Conservation (phyloP, 768 basidiomycete genomes). For the Collybia nuda region DNA sequence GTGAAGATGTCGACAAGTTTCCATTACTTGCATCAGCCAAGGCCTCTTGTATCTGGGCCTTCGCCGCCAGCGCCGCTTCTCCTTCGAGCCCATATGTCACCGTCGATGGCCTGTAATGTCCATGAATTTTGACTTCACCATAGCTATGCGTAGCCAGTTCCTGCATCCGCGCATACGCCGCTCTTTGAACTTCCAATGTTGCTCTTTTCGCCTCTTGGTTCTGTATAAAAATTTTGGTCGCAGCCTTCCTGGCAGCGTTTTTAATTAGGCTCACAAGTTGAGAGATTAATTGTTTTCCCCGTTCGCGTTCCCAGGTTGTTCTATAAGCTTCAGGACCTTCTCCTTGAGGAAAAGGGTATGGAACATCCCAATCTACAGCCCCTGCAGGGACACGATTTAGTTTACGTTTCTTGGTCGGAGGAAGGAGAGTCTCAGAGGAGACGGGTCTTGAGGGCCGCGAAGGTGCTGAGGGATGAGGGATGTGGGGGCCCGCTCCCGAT, state of each 20-base stretch:
- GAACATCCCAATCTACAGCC: slow-evolving; percentile 80
- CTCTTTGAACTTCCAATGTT: slow-evolving; percentile 9
- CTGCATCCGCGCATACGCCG: background rate
- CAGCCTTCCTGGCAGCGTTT: slow-evolving; percentile 59
- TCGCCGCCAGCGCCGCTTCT: slow-evolving; percentile 9
- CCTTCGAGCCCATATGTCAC: slow-evolving; percentile 26
- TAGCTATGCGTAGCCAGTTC: background rate
- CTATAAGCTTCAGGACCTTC: slow-evolving; percentile 71
- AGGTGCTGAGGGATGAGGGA: slow-evolving; percentile 3
- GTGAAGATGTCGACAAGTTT: background rate
- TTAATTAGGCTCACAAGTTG: slow-evolving; percentile 65
- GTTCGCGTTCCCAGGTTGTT: slow-evolving; percentile 62
- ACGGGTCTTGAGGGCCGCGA: slow-evolving; percentile 11
- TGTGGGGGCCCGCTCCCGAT: slow-evolving; percentile 21
- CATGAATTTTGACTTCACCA: slow-evolving; percentile 19
- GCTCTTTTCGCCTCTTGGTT: slow-evolving; percentile 15
- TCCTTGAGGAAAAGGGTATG: slow-evolving; percentile 71
- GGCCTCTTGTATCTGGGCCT: slow-evolving; percentile 17
- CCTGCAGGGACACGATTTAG: slow-evolving; percentile 73
- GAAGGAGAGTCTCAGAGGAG: slow-evolving; percentile 15
- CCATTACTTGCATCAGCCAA: slow-evolving; percentile 21
- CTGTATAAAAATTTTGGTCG: slow-evolving; percentile 47
- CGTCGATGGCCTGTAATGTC: slow-evolving; percentile 32
- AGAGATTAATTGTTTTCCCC: slow-evolving; percentile 58
- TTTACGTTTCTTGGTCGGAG: slow-evolving; percentile 56